phyloP scores from a whole-genome alignment of 306 rosid genomes.

The Fagus sylvatica region DNA sequence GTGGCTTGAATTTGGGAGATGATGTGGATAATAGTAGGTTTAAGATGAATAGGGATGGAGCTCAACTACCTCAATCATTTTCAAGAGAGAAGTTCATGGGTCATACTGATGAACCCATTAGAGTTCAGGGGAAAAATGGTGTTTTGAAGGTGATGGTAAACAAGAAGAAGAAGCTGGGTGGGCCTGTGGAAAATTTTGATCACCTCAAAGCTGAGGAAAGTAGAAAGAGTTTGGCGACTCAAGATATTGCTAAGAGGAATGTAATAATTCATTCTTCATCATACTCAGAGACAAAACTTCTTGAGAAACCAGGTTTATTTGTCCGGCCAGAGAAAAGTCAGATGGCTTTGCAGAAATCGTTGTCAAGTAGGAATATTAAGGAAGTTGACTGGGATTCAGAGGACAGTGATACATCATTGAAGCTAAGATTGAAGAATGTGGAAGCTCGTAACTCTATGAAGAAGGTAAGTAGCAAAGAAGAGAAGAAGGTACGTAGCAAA shows the following conservation, averaged over 20 bases:
- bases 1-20: conserved; percentile 42
- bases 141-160: conserved; percentile 91
- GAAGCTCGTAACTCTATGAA: conserved; percentile 47
- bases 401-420: conserved; percentile 64
- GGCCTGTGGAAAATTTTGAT: conserved; percentile 42
- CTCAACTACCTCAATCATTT: conserved; percentile 36
- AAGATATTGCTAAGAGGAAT: conserved; percentile 51
- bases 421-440: conserved; percentile 47
- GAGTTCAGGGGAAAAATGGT: conserved; percentile 97
- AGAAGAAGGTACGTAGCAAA: background rate
- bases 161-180: conserved; percentile 55
- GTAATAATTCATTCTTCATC: conserved; percentile 35
- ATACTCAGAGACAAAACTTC: conserved; percentile 42
- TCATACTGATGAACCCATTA: conserved; percentile 66
- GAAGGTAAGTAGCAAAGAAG: conserved; percentile 48
- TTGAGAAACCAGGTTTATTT: conserved; percentile 44
- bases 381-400: conserved; percentile 60
- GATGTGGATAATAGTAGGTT: conserved; percentile 37
- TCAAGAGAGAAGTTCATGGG: conserved; percentile 55
- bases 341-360: conserved; percentile 40
- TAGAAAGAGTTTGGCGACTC: conserved; percentile 49
- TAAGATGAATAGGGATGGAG: conserved; percentile 49
- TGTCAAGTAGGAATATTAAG: conserved; percentile 56
- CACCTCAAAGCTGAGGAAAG: conserved; percentile 49
- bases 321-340: conserved; percentile 53